Conservation (phyloP, 768 basidiomycete genomes). For the Saitozyma podzolica region DNA sequence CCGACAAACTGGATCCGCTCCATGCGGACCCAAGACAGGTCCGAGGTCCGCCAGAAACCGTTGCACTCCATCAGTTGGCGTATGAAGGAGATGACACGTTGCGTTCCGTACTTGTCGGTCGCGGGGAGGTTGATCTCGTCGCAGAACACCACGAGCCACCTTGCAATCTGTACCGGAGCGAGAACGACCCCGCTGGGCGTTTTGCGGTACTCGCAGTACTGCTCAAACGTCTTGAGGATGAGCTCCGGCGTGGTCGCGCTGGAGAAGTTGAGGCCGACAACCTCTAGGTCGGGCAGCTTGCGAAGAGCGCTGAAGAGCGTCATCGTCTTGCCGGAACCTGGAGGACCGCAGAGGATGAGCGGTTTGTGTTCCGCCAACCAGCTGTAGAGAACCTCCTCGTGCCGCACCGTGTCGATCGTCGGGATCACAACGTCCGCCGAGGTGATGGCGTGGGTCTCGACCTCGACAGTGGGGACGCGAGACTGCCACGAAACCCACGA, state of each 20-base stretch:
- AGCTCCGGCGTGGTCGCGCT: conserved; percentile 97
- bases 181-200: conserved; percentile 97
- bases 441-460: conserved; percentile 93
- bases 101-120: conserved; percentile 95
- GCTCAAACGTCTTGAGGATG: conserved; percentile 98
- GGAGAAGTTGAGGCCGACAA: conserved; percentile 98
- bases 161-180: conserved; percentile 88
- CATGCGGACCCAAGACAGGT: conserved; percentile 95
- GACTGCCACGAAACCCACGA: conserved; percentile 92
- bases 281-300: conserved; percentile 97
- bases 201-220: conserved; percentile 98
- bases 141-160: conserved; percentile 99
- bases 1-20: conserved; percentile 99
- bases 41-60: conserved; percentile 90
- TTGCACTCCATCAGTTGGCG: conserved; percentile 92
- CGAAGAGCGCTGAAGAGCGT: conserved; percentile 95
- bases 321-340: conserved; percentile 99
- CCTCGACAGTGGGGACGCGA: conserved; percentile 89
- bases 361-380: conserved; percentile 99
- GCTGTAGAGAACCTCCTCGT: conserved; percentile 97
- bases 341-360: conserved; percentile 95
- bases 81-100: conserved; percentile 96
- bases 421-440: conserved; percentile 96
- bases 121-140: conserved; percentile 99
- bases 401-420: conserved; percentile 96